phyloP scores from a whole-genome alignment of 106 monocot genomes.

The Phalaenopsis equestris region DNA sequence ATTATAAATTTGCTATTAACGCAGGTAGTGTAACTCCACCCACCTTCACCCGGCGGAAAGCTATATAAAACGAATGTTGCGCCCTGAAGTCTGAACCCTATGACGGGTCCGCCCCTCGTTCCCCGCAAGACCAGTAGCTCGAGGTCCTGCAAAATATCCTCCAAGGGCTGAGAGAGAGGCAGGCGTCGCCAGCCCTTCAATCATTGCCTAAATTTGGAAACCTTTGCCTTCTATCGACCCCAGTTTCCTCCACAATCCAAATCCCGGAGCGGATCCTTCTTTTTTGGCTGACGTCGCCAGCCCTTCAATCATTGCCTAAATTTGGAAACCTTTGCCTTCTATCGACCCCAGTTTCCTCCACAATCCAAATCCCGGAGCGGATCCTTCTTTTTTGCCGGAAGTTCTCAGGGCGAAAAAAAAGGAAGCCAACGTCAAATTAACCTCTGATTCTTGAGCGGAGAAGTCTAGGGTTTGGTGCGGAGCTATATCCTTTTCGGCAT shows the following conservation, averaged over 20 bases:
- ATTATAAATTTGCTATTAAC: too few relatives aligned
- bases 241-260: not conserved
- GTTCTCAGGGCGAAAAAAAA: not conserved
- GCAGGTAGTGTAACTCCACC: too few relatives aligned
- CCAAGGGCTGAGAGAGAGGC: not conserved
- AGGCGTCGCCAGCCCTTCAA: not conserved
- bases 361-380: not conserved
- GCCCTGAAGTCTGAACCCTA: not conserved
- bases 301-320: not conserved
- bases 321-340: not conserved
- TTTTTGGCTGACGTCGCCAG: not conserved
- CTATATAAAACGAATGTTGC: not conserved
- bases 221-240: not conserved
- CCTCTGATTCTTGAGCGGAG: not conserved
- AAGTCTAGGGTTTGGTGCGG: conserved; percentile 3
- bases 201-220: not conserved
- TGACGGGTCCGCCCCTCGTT: not conserved
- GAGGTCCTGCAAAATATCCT: not conserved
- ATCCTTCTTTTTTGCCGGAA: not conserved
- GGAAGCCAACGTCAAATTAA: not conserved
- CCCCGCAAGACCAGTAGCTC: not conserved
- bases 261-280: not conserved
- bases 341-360: not conserved
- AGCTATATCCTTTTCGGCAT: not conserved
- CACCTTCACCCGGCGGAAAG: too few relatives aligned